Base-by-base conservation (phyloP, 352 stramenopile genomes). In the Pythium periplocum region DNA sequence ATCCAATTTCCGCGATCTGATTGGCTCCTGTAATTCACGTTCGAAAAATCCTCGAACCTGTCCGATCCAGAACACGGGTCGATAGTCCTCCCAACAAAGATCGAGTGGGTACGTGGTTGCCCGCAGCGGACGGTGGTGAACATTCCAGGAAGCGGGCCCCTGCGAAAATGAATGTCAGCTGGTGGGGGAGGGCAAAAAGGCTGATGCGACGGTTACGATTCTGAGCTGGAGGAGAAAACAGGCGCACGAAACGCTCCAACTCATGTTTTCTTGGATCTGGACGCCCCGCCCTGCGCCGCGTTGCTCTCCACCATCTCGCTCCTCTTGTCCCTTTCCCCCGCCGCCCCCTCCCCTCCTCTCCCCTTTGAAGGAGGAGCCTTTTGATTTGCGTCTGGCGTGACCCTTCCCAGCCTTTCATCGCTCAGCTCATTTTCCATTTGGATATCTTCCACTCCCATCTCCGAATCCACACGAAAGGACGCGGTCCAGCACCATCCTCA, bases 331-430 rank as follows among this genome's bases (percentile, higher is more conserved):
- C 34, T 43, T 48, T 37, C 17, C 31, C 52, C 32, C 39, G 17
- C 4, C 39, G 36, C 38, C 43, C 43, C 43, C 43, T 2, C 40
- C 39, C 26, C 31, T 34, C 34, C 11, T 5, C 36, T 11, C 9
- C 48, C 6, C 48, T 39, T 36, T n/a, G 38, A 37, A 48, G 44
- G 2, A 36, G 1, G 26, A 56, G 48, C 32, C 17, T 26, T 26
- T 67, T 65, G 58, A 65, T 59, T 46, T 12, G 58, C 58, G 35
- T 65, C 32, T 26, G 10, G 26, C 58, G 58, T 65, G 58, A 47
- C 58, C 57, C 51, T 59, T 65, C 58, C 45, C 58, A 65, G 58
- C 58, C 53, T 65, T 65, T 65, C 58, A 65, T 52, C 0, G 38
- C 49, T 55, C 51, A 59, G 51, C 58, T 59, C 58, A 57, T 52